Evolutionary conservation across 768 basidiomycete species (phyloP).

Genomic region (Hemileccinum rubropunctum): DNA sequence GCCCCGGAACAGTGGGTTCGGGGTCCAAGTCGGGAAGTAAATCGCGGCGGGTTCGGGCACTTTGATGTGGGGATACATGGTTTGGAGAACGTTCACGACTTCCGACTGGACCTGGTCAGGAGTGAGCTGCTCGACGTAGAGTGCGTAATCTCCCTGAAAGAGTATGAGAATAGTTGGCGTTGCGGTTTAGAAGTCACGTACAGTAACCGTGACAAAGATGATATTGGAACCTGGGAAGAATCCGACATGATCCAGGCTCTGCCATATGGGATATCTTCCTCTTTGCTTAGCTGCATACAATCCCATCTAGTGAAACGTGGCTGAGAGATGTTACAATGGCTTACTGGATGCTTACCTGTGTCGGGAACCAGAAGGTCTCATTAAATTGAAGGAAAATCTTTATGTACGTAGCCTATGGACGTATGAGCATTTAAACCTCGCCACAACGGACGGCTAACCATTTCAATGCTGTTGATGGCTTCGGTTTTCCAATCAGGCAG

Average conservation of each 20-base stretch:
- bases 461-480: conserved; percentile 59
- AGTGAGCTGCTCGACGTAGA: conserved; percentile 54
- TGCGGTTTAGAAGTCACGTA: conserved; percentile 1
- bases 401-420: conserved; percentile 50
- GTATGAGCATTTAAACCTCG: neutral
- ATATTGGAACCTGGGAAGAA: conserved; percentile 64
- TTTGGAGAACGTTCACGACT: conserved; percentile 52
- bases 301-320: conserved; percentile 30
- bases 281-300: conserved; percentile 57
- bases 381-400: conserved; percentile 68
- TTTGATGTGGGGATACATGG: conserved; percentile 55
- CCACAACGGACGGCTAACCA: conserved; percentile 37
- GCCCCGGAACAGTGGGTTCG: conserved; percentile 41
- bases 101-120: conserved; percentile 48
- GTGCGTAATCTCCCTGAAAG: conserved; percentile 55
- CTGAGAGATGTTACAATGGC: neutral
- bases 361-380: conserved; percentile 57
- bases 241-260: conserved; percentile 53
- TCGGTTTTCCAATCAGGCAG: conserved; percentile 64
- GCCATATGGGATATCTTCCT: conserved; percentile 67
- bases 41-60: conserved; percentile 59
- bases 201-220: conserved; percentile 27
- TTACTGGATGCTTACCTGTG: conserved; percentile 29
- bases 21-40: conserved; percentile 53
- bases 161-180: neutral